A percentile compares a stretch with the other conserved stretches of the same genome.
Evolutionary conservation across 352 stramenopile genomes (phyloP).

Genomic region (Lagenidium giganteum): DNA sequence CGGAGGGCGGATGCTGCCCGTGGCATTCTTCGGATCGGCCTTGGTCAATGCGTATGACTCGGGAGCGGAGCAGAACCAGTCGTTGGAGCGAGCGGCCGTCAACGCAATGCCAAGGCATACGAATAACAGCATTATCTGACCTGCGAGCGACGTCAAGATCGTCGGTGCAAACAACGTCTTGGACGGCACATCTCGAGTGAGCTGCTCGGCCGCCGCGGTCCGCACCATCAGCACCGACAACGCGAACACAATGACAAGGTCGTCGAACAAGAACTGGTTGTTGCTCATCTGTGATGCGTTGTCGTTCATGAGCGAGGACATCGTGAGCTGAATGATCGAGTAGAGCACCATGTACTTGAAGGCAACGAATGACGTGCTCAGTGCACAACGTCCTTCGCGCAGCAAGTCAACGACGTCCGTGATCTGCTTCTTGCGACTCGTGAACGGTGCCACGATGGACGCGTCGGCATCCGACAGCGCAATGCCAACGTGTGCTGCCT

Average conservation of each 20-base stretch:
- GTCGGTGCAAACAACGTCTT: slow-evolving; percentile 59
- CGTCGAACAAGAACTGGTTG: slow-evolving; percentile 76
- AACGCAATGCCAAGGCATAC: slow-evolving; percentile 54
- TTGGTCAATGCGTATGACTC: slow-evolving; percentile 39
- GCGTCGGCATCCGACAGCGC: slow-evolving; percentile 86
- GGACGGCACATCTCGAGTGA: slow-evolving; percentile 39
- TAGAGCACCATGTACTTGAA: slow-evolving; percentile 94
- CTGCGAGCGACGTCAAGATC: slow-evolving; percentile 51
- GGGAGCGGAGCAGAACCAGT: slow-evolving; percentile 60
- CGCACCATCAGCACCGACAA: slow-evolving; percentile 74
- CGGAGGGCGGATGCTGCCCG: slow-evolving; percentile 44
- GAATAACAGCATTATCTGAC: slow-evolving; percentile 50
- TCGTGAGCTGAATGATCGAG: slow-evolving; percentile 80
- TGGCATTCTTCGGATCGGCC: slow-evolving; percentile 20
- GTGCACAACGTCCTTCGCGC: slow-evolving; percentile 82
- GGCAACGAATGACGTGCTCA: slow-evolving; percentile 83
- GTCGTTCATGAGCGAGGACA: slow-evolving; percentile 62
- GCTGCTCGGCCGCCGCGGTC: slow-evolving; percentile 28
- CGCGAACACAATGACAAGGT: slow-evolving; percentile 62
- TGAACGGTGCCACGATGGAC: slow-evolving; percentile 90
- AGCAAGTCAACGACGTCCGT: slow-evolving; percentile 81
- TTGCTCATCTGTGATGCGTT: slow-evolving; percentile 66
- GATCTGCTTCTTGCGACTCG: slow-evolving; percentile 78
- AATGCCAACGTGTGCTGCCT: slow-evolving; percentile 87
- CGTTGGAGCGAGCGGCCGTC: slow-evolving; percentile 35